Conservation (phyloP, 331 rosid genomes). For the Spiraea crenata region DNA sequence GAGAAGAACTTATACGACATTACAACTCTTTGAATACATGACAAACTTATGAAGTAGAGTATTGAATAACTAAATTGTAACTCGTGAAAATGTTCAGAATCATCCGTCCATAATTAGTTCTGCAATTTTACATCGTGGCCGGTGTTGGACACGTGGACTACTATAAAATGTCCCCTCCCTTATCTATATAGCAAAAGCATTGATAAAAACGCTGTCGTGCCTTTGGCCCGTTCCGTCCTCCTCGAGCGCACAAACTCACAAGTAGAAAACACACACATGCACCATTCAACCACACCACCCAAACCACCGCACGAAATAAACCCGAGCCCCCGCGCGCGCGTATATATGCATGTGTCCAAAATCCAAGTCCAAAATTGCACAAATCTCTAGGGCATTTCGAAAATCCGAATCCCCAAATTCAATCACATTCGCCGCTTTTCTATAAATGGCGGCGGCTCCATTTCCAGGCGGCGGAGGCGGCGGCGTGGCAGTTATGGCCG, state of each 20-base stretch:
- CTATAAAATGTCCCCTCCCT: constrained; percentile 9
- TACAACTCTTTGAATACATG: no score
- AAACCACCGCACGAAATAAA: neutral
- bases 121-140: no score
- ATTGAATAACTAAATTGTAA: no score
- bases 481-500: constrained; percentile 44
- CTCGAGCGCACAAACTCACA: neutral
- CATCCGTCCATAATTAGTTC: no score
- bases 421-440: constrained; percentile 10
- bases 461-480: constrained; percentile 39
- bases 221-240: no score
- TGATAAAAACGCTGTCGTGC: neutral
- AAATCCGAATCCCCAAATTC: constrained; percentile 24
- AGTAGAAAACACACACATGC: neutral
- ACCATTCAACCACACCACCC: neutral
- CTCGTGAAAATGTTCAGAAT: no score
- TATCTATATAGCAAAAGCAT: neutral
- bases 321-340: neutral
- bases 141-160: constrained; percentile 29
- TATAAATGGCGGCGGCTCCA: constrained; percentile 36
- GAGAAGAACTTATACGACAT: no score
- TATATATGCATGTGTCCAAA: neutral
- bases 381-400: constrained; percentile 20
- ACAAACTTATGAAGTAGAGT: no score
- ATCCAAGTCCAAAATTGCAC: neutral